These are phyloP conservation scores for Arabidopsis arenosa DNA, from an alignment of 345 rosid genomes.

Conservation along the genomic window DNA sequence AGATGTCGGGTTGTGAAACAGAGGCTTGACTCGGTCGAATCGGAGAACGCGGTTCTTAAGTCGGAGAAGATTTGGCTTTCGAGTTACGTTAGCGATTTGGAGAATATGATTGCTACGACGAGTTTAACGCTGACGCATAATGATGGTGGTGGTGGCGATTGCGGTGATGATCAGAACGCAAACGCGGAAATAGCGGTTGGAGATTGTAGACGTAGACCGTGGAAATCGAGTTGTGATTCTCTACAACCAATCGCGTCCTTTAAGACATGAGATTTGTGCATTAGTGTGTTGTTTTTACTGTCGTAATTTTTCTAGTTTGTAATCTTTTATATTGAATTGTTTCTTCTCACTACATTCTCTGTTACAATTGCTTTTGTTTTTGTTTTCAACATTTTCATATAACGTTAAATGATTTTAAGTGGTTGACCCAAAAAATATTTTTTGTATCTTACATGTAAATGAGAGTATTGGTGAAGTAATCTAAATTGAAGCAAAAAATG, in stretches of 20 bases:
- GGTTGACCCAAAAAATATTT: neutral
- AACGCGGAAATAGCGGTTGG: conserved; percentile 38
- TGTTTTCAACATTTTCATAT: neutral
- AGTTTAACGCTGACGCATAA: conserved; percentile 35
- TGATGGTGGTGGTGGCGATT: conserved; percentile 1
- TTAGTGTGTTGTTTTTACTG: conserved; percentile 12
- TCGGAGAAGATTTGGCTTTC: conserved; percentile 51
- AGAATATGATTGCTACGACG: conserved; percentile 30
- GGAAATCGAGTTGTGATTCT: conserved; percentile 32
- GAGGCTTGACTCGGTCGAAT: conserved; percentile 34
- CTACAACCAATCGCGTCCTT: conserved; percentile 37
- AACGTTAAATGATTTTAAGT: neutral
- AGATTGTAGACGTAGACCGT: conserved; percentile 37
- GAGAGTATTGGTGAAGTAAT: neutral
- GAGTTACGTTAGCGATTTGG: conserved; percentile 44
- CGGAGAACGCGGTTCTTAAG: conserved; percentile 53
- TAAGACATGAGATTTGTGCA: conserved; percentile 31
- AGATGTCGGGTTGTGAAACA: conserved; percentile 34
- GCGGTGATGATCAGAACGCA: conserved; percentile 13
- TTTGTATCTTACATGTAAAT: neutral
- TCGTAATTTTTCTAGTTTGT: conserved; percentile 19
- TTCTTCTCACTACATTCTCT: neutral
- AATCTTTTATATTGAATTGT: conserved; percentile 6
- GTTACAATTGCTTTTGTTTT: neutral
- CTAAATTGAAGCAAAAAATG: neutral